phyloP scores from a whole-genome alignment of 2,329 filamentous ascomycete genomes.

The Trematosphaeria pertusa region DNA sequence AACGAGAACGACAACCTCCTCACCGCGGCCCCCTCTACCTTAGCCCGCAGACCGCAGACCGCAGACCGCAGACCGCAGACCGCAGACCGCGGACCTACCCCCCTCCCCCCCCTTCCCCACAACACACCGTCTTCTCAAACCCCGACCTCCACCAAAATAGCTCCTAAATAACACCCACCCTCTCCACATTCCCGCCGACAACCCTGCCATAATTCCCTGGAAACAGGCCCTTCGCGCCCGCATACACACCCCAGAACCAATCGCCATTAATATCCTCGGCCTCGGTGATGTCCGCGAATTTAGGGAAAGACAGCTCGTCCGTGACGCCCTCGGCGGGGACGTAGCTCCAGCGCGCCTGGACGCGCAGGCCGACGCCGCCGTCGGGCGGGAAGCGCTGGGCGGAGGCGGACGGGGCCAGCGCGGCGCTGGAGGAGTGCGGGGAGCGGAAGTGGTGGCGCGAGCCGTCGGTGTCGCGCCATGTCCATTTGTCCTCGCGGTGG shows the following conservation, averaged over 20 bases:
- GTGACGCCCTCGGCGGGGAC: constrained; percentile 69
- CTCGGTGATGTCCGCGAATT: constrained; percentile 81
- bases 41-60: too few relatives aligned
- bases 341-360: constrained; percentile 77
- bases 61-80: too few relatives aligned
- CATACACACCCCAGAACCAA: constrained; percentile 89
- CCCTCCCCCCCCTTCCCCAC: too few relatives aligned
- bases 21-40: too few relatives aligned
- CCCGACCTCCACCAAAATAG: too few relatives aligned
- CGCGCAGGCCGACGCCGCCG: constrained; percentile 72
- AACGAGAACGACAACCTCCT: too few relatives aligned
- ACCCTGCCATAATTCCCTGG: constrained; percentile 76
- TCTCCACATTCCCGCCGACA: constrained; percentile 22
- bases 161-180: constrained; percentile 13
- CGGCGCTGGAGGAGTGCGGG: constrained; percentile 1
- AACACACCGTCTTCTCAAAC: too few relatives aligned
- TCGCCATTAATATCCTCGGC: constrained; percentile 88
- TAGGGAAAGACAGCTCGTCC: constrained; percentile 86
- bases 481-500: constrained; percentile 29
- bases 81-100: too few relatives aligned
- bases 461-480: constrained; percentile 46
- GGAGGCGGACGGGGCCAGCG: neutral
- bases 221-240: constrained; percentile 79
- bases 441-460: constrained; percentile 29
- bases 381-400: constrained; percentile 69